phyloP scores from a whole-genome alignment of 345 rosid species.

The Ceriops decandra region DNA sequence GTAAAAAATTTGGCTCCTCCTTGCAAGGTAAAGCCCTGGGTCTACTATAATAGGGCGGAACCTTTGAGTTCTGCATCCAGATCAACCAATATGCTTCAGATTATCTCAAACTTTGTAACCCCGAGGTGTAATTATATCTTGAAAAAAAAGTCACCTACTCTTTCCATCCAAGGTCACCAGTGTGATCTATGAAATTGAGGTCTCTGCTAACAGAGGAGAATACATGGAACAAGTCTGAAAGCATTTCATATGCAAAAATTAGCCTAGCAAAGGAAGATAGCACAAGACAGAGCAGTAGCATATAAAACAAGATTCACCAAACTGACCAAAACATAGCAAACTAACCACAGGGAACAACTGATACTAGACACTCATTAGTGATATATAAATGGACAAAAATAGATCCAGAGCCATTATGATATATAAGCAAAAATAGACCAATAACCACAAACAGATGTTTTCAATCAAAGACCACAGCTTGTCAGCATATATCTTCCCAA shows the following conservation, averaged over 20 bases:
- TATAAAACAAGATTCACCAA: too few relatives aligned
- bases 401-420: too few relatives aligned
- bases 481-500: too few relatives aligned
- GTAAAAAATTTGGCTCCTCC: slow-evolving; percentile 51
- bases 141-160: slow-evolving; percentile 53
- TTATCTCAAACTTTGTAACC: not conserved
- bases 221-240: slow-evolving; percentile 77
- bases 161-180: slow-evolving; percentile 98
- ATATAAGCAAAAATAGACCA: too few relatives aligned
- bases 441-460: too few relatives aligned
- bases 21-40: slow-evolving; percentile 79
- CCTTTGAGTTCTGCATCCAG: slow-evolving; percentile 60
- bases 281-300: too few relatives aligned
- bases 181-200: slow-evolving; percentile 89
- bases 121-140: slow-evolving; percentile 2
- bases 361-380: too few relatives aligned
- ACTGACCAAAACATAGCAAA: too few relatives aligned
- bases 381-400: too few relatives aligned
- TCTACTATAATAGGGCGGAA: slow-evolving; percentile 89
- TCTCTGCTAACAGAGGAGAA: slow-evolving; percentile 76
- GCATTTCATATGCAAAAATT: not conserved
- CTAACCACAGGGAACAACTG: too few relatives aligned
- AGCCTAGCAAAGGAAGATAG: too few relatives aligned
- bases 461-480: too few relatives aligned
- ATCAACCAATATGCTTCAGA: slow-evolving; percentile 18